Percentiles rank a stretch among this genome's conserved stretches.
phyloP scores from a whole-genome alignment of 305 asterid genomes.

The Solanum hybrid region DNA sequence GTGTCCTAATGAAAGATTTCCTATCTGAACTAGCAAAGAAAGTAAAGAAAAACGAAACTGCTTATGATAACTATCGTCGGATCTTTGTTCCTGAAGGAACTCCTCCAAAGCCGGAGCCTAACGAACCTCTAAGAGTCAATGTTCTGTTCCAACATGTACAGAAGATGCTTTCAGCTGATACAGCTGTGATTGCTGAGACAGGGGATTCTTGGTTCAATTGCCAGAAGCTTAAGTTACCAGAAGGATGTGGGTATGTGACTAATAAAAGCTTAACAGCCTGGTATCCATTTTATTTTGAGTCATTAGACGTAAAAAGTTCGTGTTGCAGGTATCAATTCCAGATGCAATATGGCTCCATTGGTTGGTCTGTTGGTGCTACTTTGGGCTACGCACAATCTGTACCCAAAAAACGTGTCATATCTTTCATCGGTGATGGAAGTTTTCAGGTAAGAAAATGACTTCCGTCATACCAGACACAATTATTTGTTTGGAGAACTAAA shows the following conservation, averaged over 20 bases:
- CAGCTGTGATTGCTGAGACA: slow-evolving; percentile 55
- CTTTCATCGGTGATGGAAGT: slow-evolving; percentile 67
- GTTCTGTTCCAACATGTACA: slow-evolving; percentile 41
- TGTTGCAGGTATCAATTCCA: slow-evolving; percentile 52
- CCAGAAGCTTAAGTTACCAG: slow-evolving; percentile 53
- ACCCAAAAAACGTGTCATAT: slow-evolving; percentile 37
- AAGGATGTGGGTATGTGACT: slow-evolving; percentile 47
- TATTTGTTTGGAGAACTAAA: background rate
- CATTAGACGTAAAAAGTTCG: slow-evolving; percentile 16
- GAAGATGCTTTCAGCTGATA: slow-evolving; percentile 34
- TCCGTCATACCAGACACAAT: background rate
- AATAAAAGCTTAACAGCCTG: background rate
- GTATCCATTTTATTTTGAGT: background rate
- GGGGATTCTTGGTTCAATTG: slow-evolving; percentile 76
- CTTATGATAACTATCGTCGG: slow-evolving; percentile 39
- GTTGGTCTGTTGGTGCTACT: slow-evolving; percentile 59
- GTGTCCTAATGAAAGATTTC: slow-evolving; percentile 50
- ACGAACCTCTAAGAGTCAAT: slow-evolving; percentile 44
- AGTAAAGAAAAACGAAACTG: slow-evolving; percentile 28
- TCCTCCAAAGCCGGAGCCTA: slow-evolving; percentile 29
- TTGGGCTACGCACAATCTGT: slow-evolving; percentile 54
- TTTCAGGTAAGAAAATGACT: slow-evolving; percentile 35
- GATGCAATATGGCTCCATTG: slow-evolving; percentile 59
- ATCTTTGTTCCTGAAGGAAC: slow-evolving; percentile 40
- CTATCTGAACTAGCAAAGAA: slow-evolving; percentile 27